A percentile compares a stretch with the other conserved stretches of the same genome.
phyloP scores from a whole-genome alignment of 176 grass and related monocot species.

The Ensete ventricosum region DNA sequence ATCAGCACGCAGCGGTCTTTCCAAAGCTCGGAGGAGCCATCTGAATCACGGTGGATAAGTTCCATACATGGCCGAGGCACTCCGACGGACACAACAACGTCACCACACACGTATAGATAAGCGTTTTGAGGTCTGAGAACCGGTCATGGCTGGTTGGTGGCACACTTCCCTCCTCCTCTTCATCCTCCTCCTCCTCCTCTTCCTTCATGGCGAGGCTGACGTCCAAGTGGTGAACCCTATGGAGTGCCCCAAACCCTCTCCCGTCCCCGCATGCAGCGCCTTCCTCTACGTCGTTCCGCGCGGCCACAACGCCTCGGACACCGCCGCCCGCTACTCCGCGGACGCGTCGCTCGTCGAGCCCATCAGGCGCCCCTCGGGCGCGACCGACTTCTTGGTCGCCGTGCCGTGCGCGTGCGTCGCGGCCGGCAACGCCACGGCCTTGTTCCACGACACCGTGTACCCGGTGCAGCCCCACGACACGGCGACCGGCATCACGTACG shows the following conservation, averaged over 20 bases:
- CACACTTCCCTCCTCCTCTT: background rate
- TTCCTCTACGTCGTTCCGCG: constrained; percentile 43
- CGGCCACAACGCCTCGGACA: constrained; percentile 19
- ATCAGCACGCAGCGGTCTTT: no score
- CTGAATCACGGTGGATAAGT: no score
- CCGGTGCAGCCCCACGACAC: background rate
- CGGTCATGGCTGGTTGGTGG: no score
- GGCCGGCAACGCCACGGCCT: constrained; percentile 11
- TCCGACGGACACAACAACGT: no score
- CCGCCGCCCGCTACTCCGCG: constrained; percentile 24
- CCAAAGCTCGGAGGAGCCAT: no score
- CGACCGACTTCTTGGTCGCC: constrained; percentile 25
- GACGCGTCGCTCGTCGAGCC: constrained; percentile 24
- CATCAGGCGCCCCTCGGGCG: constrained; percentile 19
- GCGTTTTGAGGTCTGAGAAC: no score
- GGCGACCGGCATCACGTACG: background rate
- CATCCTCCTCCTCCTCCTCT: background rate
- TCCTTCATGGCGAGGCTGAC: background rate
- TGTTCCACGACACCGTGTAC: constrained; percentile 38
- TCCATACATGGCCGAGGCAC: no score
- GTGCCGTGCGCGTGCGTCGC: constrained; percentile 37
- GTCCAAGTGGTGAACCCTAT: constrained; percentile 12
- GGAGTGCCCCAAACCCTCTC: constrained; percentile 10
- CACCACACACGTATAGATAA: no score
- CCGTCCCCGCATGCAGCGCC: constrained; percentile 27